Evolutionary conservation across 169 alveolate species (phyloP), one percentile per base, ranked within the genome.

Genomic region (Cryptosporidium andersoni): DNA sequence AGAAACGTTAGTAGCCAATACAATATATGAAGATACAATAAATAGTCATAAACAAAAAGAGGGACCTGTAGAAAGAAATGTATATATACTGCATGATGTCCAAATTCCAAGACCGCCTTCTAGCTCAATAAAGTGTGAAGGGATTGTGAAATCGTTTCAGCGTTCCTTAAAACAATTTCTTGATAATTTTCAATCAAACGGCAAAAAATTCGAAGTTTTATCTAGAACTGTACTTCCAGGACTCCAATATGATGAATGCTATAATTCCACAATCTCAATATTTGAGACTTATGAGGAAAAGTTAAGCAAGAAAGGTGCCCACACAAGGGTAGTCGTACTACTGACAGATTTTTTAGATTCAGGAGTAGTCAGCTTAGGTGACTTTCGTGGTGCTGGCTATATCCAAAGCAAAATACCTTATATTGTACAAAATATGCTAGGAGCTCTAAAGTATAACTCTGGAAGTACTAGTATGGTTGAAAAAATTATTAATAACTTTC

Each of bases 171-270:
- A 74, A 25, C 2, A 43, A 16, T 74, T 56, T 43, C 60, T 64
- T 2, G 25, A 25, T 37, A 42, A 52, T 6, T 74, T 36, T 43
- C 64, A 60, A 34, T 43, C 66, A 37, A 51, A 14, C 9, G 16
- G 11, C 2, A 74, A 14, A 34, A 3, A 40, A 6, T 47, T 36
- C n/a, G 85, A 74, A 34, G 85, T 74, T 39, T 58, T 74, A 68
- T 45, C 85, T 8, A 74, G 85, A 60, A 74, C 85, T 9, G 85
- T 74, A 5, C 36, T 74, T 11, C 85, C 85, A 6, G 85, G 85
- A 34, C 40, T 74, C 63, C 85, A 74, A 34, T 74, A 74, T 74
- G 85, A 74, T 58, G 85, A 74, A 36, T 74, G 85, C 16, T 74
- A 74, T 45, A 74, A 74, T 49, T 74, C 85, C 25, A 74, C 85